Evolutionary conservation across 257 asterid species (phyloP), one percentile per base, ranked within the genome.

Genomic region (Datura wrightii): DNA sequence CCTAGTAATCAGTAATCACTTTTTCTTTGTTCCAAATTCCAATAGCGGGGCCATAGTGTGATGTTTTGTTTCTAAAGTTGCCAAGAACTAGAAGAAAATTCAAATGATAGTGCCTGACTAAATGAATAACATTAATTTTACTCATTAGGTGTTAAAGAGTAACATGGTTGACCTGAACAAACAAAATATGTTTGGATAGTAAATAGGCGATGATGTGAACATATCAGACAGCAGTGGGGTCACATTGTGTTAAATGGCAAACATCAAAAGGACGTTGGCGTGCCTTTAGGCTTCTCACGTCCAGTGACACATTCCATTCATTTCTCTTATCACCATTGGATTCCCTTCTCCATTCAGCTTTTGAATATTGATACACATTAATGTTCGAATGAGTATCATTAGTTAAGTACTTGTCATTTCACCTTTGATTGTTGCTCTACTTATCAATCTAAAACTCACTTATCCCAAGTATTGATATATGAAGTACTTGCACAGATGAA

Each of bases 261-360:
- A 76, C 82, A 76, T 76, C 46, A 31, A 76, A 71, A 74, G 60
- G 81, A 74, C 44, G 11, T 74, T 74, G 81, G 82, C 82, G 82
- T 76, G 82, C 82, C 62, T 76, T 76, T 14, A 48, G 14, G n/a
- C 46, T 31, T 6, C 62, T 34, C 46, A 76, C 10, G 62, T 50
- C 42, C 31, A 48, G 7, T 74, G 81, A 48, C 24, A 74, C 81
- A 74, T 74, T 10, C 6, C 58, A n/a, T 44, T 13, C 56, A 46
- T 24, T 19, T 76, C 82, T 76, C 62, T 31, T 76, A 6, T 52
- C 15, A 52, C 63, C 82, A 52, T 76, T 1, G 82, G 82, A 76
- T 76, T 50, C 82, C 42, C 60, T 74, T 5, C 3, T 48, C 56
- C 3, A 24, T 48, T 31, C 62, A 24, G 2, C 50, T n/a, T 72